Base-by-base conservation (phyloP, 768 basidiomycete species). In the Terana coerulea region DNA sequence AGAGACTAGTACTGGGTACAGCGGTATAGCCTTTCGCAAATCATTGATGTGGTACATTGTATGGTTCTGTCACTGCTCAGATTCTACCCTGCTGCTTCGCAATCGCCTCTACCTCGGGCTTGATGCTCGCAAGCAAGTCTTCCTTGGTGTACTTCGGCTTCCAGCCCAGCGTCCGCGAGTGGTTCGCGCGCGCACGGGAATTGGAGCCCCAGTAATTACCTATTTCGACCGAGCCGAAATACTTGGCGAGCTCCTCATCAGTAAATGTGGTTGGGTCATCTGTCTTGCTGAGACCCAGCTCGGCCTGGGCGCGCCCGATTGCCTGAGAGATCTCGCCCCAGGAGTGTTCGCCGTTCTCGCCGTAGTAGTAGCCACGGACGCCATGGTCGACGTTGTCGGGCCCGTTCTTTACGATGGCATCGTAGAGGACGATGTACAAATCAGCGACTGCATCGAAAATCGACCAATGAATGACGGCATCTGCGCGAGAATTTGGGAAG, bases 41-140 rank as follows among this genome's bases (percentile, higher is more conserved):
- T n/a, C n/a, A n/a, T n/a, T n/a, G n/a, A n/a, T n/a, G n/a, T n/a
- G n/a, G n/a, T n/a, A n/a, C n/a, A n/a, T n/a, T n/a, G n/a, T n/a
- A n/a, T n/a, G n/a, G n/a, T n/a, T n/a, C n/a, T n/a, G n/a, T n/a
- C n/a, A n/a, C n/a, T n/a, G n/a, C n/a, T n/a, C n/a, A n/a, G n/a
- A n/a, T n/a, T n/a, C n/a, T n/a, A n/a, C n/a, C n/a, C n/a, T n/a
- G n/a, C n/a, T n/a, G n/a, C n/a, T n/a, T n/a, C n/a, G n/a, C n/a
- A 31, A 56, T 42, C 6, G 56, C 60, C 51, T 72, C 71, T 1
- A 78, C 71, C 61, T 81, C 78, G 5, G 67, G 61, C 51, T 69
- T 67, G 45, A 83, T 70, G 55, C 74, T 78, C 31, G 62, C 65
- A 11, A 82, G 55, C 67, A 82, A 72, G 59, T 82, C 80, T 48